Evolutionary conservation across 2,329 filamentous ascomycete genomes (phyloP), one percentile per base, ranked within the genome.

Genomic region (Nothophoma quercina): DNA sequence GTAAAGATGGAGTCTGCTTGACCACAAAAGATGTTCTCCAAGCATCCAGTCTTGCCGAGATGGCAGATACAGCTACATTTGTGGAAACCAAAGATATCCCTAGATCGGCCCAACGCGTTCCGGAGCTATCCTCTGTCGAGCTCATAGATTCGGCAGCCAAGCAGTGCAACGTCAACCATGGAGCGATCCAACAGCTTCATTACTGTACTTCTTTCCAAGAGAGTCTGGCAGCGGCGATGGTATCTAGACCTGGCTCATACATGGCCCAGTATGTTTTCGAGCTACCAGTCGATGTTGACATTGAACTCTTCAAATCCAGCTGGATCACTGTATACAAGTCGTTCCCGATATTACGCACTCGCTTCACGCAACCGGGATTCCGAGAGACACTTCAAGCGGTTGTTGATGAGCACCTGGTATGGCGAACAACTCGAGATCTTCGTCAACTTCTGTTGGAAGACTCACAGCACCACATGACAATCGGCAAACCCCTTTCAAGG

Each of bases 261-360:
- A 76, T 85, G 2, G 81, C 79, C 2, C 80, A 81, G 15, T 72
- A 73, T 25, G 60, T 74, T 0, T 76, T 75, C 55, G 61, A 62
- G 8, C 7, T 56, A 10, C 26, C 40, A 2, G 7, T 9, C 5
- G 26, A 42, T 16, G 16, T 48, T 21, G 48, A 56, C 25, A 5
- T 56, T 13, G 16, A 32, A 15, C 34, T 21, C 15, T 77, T 79
- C 63, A 76, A 75, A 52, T 51, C 60, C 7, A 69, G 77, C 1
- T 80, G 77, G 77, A 68, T 75, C 36, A 61, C 67, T 5, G 68
- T 73, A 12, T 70, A 78, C 7, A 50, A 70, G 7, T 68, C 72
- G 34, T 58, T 74, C 23, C 73, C 76, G 15, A 79, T 79, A 22
- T 63, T 81, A 7, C 70, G 78, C 18, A 81, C 78, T 36, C 70